Conservation (phyloP, 2,329 filamentous ascomycete genomes). For the Gaeumannomyces sp. region DNA sequence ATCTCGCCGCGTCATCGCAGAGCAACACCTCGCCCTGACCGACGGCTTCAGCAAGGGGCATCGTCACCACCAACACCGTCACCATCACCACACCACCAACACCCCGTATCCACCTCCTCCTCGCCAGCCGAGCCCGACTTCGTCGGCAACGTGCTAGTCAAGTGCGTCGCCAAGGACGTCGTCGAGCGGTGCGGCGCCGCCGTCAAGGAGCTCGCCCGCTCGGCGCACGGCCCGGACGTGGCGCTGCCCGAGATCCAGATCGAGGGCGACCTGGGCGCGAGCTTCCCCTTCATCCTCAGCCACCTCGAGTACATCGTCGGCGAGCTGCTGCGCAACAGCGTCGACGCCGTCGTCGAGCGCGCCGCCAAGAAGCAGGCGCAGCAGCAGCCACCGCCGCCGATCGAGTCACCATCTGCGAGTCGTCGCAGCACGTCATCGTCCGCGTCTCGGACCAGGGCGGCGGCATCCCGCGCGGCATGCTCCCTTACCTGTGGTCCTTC, state of each 20-base stretch:
- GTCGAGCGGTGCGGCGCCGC: constrained; percentile 75
- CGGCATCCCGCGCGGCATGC: constrained; percentile 75
- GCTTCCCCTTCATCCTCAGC: constrained; percentile 92
- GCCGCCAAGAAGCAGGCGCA: constrained; percentile 30
- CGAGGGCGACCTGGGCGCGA: constrained; percentile 79
- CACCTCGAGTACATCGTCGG: constrained; percentile 97
- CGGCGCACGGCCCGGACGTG: constrained; percentile 66
- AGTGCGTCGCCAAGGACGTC: constrained; percentile 85
- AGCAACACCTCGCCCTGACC: constrained; percentile 91
- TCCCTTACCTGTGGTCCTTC: constrained; percentile 95
- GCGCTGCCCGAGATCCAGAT: constrained; percentile 75
- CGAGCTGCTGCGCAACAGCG: constrained; percentile 88
- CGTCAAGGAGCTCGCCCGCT: constrained; percentile 65
- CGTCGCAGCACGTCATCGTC: constrained; percentile 90
- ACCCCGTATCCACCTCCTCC: neutral
- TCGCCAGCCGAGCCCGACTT: constrained; percentile 52
- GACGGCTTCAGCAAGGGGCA: constrained; percentile 88
- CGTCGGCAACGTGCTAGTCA: constrained; percentile 91
- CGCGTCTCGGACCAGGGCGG: constrained; percentile 93
- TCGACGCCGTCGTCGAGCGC: constrained; percentile 85
- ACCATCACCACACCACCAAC: neutral
- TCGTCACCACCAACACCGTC: constrained; percentile 51
- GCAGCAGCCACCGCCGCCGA: constrained; percentile 57
- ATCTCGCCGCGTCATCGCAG: constrained; percentile 90
- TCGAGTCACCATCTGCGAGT: constrained; percentile 95